A percentile compares a stretch with the other conserved stretches of the same genome.
Conservation (phyloP, 352 stramenopile genomes). For the Phytophthora agathidicida region DNA sequence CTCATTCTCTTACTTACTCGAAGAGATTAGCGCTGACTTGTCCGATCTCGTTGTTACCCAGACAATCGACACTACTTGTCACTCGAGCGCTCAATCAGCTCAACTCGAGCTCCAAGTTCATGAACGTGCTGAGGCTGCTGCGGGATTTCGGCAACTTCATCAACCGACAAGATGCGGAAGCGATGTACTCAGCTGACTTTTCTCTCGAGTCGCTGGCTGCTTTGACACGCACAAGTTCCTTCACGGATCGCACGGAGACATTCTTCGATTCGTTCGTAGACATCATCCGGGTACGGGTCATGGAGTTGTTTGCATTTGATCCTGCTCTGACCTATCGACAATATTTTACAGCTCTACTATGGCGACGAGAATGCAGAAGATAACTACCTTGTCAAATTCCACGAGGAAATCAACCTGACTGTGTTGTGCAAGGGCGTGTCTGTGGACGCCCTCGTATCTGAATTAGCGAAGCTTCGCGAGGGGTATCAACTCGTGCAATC, state of each 20-base stretch:
- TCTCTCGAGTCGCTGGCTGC: constrained; percentile 30
- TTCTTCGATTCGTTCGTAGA: constrained; percentile 31
- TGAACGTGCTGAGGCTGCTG: constrained; percentile 19
- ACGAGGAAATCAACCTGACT: constrained; percentile 34
- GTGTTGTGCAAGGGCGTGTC: constrained; percentile 32
- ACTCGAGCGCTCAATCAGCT: constrained; percentile 40
- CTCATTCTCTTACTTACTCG: too few species aligned
- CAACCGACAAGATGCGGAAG: constrained; percentile 19
- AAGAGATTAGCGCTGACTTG: neutral
- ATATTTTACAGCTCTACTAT: constrained; percentile 10
- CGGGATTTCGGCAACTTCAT: constrained; percentile 35
- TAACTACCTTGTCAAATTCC: constrained; percentile 24
- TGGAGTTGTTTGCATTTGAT: neutral
- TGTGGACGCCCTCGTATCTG: constrained; percentile 9
- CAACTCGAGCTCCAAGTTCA: constrained; percentile 26
- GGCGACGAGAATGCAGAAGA: constrained; percentile 9
- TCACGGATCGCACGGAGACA: constrained; percentile 18
- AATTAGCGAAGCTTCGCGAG: constrained; percentile 30
- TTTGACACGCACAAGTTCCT: constrained; percentile 27
- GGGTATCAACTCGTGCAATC: constrained; percentile 14
- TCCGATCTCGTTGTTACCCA: constrained; percentile 2
- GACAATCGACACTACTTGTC: constrained; percentile 29
- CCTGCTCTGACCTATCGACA: neutral
- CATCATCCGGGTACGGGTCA: constrained; percentile 20
- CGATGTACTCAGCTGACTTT: constrained; percentile 20